Evolutionary conservation across 2,329 filamentous ascomycete genomes (phyloP), one percentile per base, ranked within the genome.

Genomic region (Penicillium sp.): DNA sequence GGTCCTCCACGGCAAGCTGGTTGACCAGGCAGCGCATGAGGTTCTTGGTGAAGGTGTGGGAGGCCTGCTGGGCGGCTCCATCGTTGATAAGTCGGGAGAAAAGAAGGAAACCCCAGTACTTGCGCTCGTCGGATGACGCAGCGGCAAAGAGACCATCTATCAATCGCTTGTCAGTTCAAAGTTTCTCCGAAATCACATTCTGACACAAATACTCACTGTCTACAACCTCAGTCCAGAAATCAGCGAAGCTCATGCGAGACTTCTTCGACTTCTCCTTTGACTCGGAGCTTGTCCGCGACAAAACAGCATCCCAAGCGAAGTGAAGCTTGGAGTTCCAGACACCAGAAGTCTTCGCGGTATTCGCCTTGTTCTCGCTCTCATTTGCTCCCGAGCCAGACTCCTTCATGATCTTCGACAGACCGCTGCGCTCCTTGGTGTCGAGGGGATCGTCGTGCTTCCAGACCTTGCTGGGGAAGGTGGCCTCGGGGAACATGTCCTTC

Each of bases 41-140:
- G 65, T 96, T 96, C 58, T 87, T 86, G 65, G 90, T 92, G 70
- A 97, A 96, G 0, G 96, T 78, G 8, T 80, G 59, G 72, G 80
- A 49, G 77, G 83, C 63, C 81, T 82, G 53, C 69, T 78, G 59
- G 58, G 71, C 59, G 71, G 83, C 69, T 65, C 77, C 76, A 36
- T 76, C 79, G 31, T 79, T 77, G 4, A 97, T 76, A 63, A 92
- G 84, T 67, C 88, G 90, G 64, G 88, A 86, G 66, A 97, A 91
- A 2, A 97, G 83, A 66, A 92, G 86, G 74, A 97, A 93, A 0
- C 94, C 94, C 73, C 91, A 92, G 67, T 91, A 91, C 73, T 97
- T 97, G 52, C 95, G 89, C 63, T 92, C 91, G 42, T 92, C 86
- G 1, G 92, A 95, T 7, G 92, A 88, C 10, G 83, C 86, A 53